These are phyloP conservation scores for Heracleum sosnowskyi DNA, from an alignment of 129 eudicot genomes.

Conservation along the genomic window DNA sequence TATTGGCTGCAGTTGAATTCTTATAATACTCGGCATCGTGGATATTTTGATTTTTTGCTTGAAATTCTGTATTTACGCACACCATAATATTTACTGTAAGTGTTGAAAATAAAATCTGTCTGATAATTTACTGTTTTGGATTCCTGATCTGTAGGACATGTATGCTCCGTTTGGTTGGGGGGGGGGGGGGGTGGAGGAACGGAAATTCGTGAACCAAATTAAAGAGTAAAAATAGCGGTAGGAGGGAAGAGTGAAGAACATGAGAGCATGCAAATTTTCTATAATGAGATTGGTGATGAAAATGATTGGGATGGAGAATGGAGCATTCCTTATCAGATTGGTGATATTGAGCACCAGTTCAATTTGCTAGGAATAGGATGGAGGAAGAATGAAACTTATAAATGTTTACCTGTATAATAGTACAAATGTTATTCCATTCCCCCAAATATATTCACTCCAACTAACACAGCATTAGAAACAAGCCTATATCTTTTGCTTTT, in stretches of 20 bases:
- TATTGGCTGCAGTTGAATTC: conserved; percentile 4
- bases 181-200: background rate
- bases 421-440: background rate
- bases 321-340: background rate
- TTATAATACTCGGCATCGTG: background rate
- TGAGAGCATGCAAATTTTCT: background rate
- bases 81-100: background rate
- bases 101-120: background rate
- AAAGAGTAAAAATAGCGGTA: background rate
- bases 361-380: background rate
- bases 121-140: background rate
- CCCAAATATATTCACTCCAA: background rate
- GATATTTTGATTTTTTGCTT: background rate
- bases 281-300: background rate
- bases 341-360: background rate
- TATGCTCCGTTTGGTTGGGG: background rate
- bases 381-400: background rate
- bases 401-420: background rate
- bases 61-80: background rate
- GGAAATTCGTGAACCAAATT: background rate
- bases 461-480: background rate
- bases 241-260: background rate
- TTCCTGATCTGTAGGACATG: background rate
- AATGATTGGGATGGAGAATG: background rate
- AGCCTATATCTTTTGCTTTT: background rate